Percentiles rank a stretch among this genome's conserved stretches.
Conservation (phyloP, 805 yeast species). For the Saccharomycopsis selenospora region DNA sequence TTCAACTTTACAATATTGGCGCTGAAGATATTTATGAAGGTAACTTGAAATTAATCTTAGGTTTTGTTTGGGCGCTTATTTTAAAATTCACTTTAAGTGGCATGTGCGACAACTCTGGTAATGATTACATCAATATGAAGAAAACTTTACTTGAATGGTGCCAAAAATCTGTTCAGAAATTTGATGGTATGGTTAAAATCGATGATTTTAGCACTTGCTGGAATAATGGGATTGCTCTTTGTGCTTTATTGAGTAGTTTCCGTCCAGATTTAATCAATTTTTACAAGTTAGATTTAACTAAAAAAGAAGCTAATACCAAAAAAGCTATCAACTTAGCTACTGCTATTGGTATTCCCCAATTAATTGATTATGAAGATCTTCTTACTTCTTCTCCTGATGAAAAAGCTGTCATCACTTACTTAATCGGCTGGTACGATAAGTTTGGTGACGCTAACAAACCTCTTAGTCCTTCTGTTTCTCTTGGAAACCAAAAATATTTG, state of each 20-base stretch:
- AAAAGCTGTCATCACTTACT: conserved; percentile 39
- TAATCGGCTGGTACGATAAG: conserved; percentile 39
- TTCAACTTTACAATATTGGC: conserved; percentile 38
- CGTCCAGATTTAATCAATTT: conserved; percentile 26
- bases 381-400: conserved; percentile 41
- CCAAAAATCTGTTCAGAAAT: conserved; percentile 26
- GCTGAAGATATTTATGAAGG: conserved; percentile 46
- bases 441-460: conserved; percentile 19
- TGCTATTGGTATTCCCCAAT: conserved; percentile 33
- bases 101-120: conserved; percentile 12
- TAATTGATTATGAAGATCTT: conserved; percentile 41
- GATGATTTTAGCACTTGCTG: conserved; percentile 40
- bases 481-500: not conserved
- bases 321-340: conserved; percentile 31
- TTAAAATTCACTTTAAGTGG: conserved; percentile 32
- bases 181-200: conserved; percentile 24
- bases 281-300: conserved; percentile 17
- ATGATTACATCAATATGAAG: conserved; percentile 22
- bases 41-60: conserved; percentile 39
- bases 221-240: conserved; percentile 36
- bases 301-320: conserved; percentile 25
- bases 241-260: conserved; percentile 30
- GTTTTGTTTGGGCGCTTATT: conserved; percentile 43
- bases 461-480: conserved; percentile 1
- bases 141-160: conserved; percentile 36